Evolutionary conservation across 345 rosid species (phyloP).

Genomic region (Physaria fendleri): DNA sequence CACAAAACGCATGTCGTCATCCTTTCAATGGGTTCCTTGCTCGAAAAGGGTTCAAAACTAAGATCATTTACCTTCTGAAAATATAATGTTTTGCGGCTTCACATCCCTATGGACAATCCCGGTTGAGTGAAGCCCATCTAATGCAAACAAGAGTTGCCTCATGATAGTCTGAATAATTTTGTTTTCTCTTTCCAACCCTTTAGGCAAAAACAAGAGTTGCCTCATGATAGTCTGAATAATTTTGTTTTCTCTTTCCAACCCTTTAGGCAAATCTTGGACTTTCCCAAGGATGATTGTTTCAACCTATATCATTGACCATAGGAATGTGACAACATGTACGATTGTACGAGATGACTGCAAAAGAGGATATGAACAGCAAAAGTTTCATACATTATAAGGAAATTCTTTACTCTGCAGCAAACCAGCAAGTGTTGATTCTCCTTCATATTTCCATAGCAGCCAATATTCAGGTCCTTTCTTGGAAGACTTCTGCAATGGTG

Average conservation of each 20-base stretch:
- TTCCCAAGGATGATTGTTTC: conserved; percentile 76
- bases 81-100: conserved; percentile 88
- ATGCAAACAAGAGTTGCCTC: conserved; percentile 81
- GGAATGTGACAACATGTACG: not conserved
- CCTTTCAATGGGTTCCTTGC: not conserved
- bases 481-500: no score
- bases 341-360: not conserved
- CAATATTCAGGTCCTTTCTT: conserved; percentile 83
- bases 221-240: conserved; percentile 87
- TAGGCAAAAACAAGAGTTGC: conserved; percentile 78
- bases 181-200: conserved; percentile 82
- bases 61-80: conserved; percentile 74
- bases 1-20: conserved; percentile 2
- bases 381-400: conserved; percentile 75
- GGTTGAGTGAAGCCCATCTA: conserved; percentile 96
- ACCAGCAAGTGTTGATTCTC: conserved; percentile 75
- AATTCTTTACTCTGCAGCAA: conserved; percentile 83
- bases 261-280: conserved; percentile 75
- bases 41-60: conserved; percentile 7
- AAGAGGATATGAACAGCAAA: not conserved
- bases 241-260: conserved; percentile 76
- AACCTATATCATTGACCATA: conserved; percentile 45
- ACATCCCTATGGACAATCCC: conserved; percentile 95
- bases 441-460: conserved; percentile 88
- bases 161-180: conserved; percentile 78